These are phyloP conservation scores for Phytopythium helicoides DNA, from an alignment of 352 stramenopile species.

Conservation along the genomic window DNA sequence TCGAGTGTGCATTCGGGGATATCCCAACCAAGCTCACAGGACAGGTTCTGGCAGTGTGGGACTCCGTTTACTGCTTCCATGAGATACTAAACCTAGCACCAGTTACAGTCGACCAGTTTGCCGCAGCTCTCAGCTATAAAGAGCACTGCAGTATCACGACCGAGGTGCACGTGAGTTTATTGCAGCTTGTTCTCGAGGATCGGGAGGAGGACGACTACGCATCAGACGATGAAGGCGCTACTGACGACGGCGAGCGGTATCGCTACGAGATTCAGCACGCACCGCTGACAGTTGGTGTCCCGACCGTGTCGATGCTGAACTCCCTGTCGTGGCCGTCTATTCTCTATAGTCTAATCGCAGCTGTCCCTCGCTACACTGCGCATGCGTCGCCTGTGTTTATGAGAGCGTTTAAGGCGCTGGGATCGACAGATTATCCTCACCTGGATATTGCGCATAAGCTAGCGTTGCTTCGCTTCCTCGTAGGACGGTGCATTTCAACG, in stretches of 20 bases:
- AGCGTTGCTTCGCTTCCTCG: slow-evolving; percentile 64
- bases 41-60: slow-evolving; percentile 68
- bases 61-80: slow-evolving; percentile 79
- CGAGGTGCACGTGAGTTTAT: slow-evolving; percentile 82
- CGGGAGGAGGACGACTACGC: slow-evolving; percentile 85
- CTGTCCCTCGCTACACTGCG: slow-evolving; percentile 68
- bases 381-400: slow-evolving; percentile 36
- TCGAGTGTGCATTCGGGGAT: slow-evolving; percentile 51
- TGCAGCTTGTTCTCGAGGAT: slow-evolving; percentile 80
- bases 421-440: slow-evolving; percentile 48
- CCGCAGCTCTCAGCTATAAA: slow-evolving; percentile 33
- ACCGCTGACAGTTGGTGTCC: slow-evolving; percentile 73
- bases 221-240: slow-evolving; percentile 77
- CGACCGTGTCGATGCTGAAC: slow-evolving; percentile 79
- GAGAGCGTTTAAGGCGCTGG: slow-evolving; percentile 42
- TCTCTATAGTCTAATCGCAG: slow-evolving; percentile 56
- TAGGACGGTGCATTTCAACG: slow-evolving; percentile 52
- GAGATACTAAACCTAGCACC: slow-evolving; percentile 55
- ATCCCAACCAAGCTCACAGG: slow-evolving; percentile 43
- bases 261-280: slow-evolving; percentile 80
- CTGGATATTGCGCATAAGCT: slow-evolving; percentile 68
- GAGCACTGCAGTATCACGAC: slow-evolving; percentile 54
- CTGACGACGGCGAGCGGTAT: slow-evolving; percentile 80
- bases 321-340: slow-evolving; percentile 78
- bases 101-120: slow-evolving; percentile 69